phyloP scores from a whole-genome alignment of 176 grass and related monocot species.

The Oryza brachyantha region DNA sequence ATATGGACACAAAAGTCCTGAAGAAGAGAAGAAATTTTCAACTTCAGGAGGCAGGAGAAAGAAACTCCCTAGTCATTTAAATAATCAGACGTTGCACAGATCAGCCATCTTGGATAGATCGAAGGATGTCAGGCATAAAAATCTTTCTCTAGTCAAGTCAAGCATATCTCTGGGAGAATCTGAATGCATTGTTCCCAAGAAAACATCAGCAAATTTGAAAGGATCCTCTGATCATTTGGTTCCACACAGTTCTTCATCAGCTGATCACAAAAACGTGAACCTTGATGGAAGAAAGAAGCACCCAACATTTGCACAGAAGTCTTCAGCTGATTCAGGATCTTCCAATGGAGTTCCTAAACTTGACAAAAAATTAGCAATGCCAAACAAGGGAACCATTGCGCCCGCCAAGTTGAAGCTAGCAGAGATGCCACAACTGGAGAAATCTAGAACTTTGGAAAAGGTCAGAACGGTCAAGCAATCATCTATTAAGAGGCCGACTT shows the following conservation, averaged over 20 bases:
- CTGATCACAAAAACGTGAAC: constrained; percentile 28
- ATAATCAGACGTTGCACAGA: constrained; percentile 35
- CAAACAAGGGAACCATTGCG: constrained; percentile 13
- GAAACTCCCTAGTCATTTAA: constrained; percentile 42
- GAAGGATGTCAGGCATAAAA: constrained; percentile 24
- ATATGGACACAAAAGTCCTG: constrained; percentile 56
- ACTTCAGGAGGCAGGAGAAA: constrained; percentile 48
- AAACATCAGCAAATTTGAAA: constrained; percentile 35
- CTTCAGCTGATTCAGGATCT: constrained; percentile 27
- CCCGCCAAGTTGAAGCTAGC: constrained; percentile 32
- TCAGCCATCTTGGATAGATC: constrained; percentile 44
- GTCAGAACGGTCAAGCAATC: constrained; percentile 29
- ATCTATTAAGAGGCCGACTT: constrained; percentile 30
- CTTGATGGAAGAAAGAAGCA: constrained; percentile 37
- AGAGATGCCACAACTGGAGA: constrained; percentile 29
- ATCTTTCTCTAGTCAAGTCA: constrained; percentile 32
- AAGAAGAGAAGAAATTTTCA: constrained; percentile 32
- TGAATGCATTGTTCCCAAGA: constrained; percentile 20
- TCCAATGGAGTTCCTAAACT: constrained; percentile 31
- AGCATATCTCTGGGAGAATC: constrained; percentile 36
- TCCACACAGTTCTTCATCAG: constrained; percentile 14
- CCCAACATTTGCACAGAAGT: constrained; percentile 28
- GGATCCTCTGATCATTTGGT: constrained; percentile 40
- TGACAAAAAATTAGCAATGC: constrained; percentile 20
- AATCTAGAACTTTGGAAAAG: constrained; percentile 32